Percentiles rank a stretch among this genome's conserved stretches.
These are phyloP conservation scores for Podila horticola DNA, from an alignment of 192 early-diverging fungal species.

Conservation along the genomic window DNA sequence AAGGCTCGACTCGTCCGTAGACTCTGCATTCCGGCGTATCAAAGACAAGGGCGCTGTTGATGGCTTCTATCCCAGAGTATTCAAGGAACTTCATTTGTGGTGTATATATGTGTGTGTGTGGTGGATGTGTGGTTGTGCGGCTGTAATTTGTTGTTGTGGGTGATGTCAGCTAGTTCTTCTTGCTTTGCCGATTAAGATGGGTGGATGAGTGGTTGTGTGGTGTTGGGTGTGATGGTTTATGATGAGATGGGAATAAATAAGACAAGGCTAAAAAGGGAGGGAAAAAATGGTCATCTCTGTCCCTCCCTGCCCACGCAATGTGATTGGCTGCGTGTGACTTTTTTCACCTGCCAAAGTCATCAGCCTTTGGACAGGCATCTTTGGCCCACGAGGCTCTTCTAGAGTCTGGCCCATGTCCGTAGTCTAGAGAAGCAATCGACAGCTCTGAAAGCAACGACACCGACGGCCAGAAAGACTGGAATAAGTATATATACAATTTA, in stretches of 20 bases:
- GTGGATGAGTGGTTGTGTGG: neutral
- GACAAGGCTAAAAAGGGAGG: neutral
- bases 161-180: neutral
- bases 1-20: conserved; percentile 89
- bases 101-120: neutral
- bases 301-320: too few relatives aligned
- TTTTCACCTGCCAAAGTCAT: too few relatives aligned
- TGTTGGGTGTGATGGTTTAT: too few relatives aligned
- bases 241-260: neutral
- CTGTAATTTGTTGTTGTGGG: too few relatives aligned
- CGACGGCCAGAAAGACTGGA: neutral
- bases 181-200: neutral
- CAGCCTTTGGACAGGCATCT: too few relatives aligned
- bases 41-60: conserved; percentile 88
- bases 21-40: conserved; percentile 87
- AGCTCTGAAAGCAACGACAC: conserved; percentile 3
- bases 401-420: too few relatives aligned
- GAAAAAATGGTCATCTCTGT: neutral
- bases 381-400: neutral
- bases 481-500: neutral
- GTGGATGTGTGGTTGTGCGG: neutral
- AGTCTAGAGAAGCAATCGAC: neutral
- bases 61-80: conserved; percentile 78
- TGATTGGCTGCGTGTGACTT: too few relatives aligned
- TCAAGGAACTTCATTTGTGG: conserved; percentile 89